Base-by-base conservation (phyloP, 2,329 filamentous ascomycete species). In the Colletotrichum limetticola region DNA sequence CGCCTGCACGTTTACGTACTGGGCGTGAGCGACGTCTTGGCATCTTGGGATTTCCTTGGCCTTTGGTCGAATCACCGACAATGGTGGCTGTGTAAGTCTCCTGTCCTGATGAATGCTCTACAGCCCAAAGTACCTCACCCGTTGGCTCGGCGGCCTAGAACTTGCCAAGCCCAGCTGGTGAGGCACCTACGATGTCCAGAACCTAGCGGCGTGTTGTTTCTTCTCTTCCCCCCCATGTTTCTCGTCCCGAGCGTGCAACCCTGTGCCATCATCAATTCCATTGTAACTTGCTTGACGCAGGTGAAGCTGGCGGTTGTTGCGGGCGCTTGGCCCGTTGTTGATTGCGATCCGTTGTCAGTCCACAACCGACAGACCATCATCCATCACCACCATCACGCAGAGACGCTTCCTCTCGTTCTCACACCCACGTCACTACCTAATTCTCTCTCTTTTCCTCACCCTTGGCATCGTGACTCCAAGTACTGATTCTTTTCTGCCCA, bases 1-100 rank as follows among this genome's bases (percentile, higher is more conserved):
- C 37, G 52, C 52, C 60, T 72, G 70, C 70, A 72, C 42, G 35
- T 65, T 60, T 70, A 72, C 70, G 66, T 72, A 69, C 55, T 19
- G 49, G 66, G 60, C 70, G 66, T 28, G 42, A 56, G 53, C 32
- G 35, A 37, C 11, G 4, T 69, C 69, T 72, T 72, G 69, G 69
- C 69, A 63, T 12, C 32, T 46, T 19, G 26, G 46, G 26, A 53
- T 55, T 55, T 49, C 37, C 59, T 69, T 72, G 52, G 64, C 68
- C 68, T 35, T 37, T 59, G n/a, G 63, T 46, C 42, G 66, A 68
- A 30, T 57, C 68, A 52, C 8, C 42, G 42, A 49, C 42, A 22
- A 49, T 49, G 26, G 57, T 68, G 68, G 68, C 68, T 71, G 68
- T 71, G 68, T 52, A 62, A n/a, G 14, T 55, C 57, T 49, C 32